Evolutionary conservation across 768 basidiomycete species (phyloP).

Genomic region (Austroboletus eburneus): DNA sequence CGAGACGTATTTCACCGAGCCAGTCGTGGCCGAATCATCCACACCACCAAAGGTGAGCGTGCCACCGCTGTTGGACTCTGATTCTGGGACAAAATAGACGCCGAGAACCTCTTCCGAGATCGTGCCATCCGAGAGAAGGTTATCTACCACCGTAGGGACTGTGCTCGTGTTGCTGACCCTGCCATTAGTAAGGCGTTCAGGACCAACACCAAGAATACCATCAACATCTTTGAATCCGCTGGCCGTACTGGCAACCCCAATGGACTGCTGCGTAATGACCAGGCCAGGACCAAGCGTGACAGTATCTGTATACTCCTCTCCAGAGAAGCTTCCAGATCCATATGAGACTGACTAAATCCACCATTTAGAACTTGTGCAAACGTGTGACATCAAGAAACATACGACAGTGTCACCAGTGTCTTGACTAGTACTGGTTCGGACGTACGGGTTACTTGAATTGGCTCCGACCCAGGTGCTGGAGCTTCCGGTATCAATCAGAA

Average conservation of each 20-base stretch:
- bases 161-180: too few species aligned
- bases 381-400: too few species aligned
- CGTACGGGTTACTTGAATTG: slow-evolving; percentile 9
- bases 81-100: slow-evolving; percentile 27
- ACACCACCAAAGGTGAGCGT: slow-evolving; percentile 26
- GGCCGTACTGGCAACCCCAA: slow-evolving; percentile 27
- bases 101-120: slow-evolving; percentile 29
- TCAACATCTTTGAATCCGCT: slow-evolving; percentile 30
- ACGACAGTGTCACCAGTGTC: slow-evolving; percentile 22
- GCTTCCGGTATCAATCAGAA: slow-evolving; percentile 31
- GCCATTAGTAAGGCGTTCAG: slow-evolving; percentile 30
- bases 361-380: too few species aligned
- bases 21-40: slow-evolving; percentile 8
- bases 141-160: slow-evolving; percentile 35
- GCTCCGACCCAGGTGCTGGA: slow-evolving; percentile 29
- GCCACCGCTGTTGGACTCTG: slow-evolving; percentile 16
- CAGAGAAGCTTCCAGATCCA: too few species aligned
- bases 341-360: too few species aligned
- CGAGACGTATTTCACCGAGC: slow-evolving; percentile 17
- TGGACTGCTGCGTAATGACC: too few species aligned
- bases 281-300: too few species aligned
- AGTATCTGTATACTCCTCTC: too few species aligned
- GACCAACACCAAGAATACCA: slow-evolving; percentile 38
- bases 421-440: slow-evolving; percentile 3
- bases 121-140: slow-evolving; percentile 23